phyloP scores from a whole-genome alignment of 768 basidiomycete species.

The Mycena galericulata region DNA sequence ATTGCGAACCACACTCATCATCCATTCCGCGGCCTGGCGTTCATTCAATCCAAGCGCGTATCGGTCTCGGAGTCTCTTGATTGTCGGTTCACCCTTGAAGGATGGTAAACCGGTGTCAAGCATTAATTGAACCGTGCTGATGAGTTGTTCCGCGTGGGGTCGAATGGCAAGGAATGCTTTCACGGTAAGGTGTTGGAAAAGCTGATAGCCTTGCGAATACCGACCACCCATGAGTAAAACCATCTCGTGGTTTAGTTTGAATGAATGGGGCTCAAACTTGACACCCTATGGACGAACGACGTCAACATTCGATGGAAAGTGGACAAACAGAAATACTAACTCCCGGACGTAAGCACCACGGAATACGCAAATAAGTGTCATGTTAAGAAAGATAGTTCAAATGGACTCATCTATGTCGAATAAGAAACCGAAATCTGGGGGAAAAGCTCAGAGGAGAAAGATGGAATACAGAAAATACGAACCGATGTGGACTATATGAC shows the following conservation, averaged over 20 bases:
- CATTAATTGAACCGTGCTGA: constrained; percentile 93
- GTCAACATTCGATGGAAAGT: constrained; percentile 20
- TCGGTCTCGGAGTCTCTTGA: constrained; percentile 86
- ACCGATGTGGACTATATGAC: constrained; percentile 98
- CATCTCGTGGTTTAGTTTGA: constrained; percentile 99
- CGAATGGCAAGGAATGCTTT: constrained; percentile 97
- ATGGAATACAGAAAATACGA: constrained; percentile 38
- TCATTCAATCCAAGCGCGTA: constrained; percentile 88
- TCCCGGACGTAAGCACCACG: constrained; percentile 70
- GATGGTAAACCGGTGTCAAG: constrained; percentile 94
- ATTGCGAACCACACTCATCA: constrained; percentile 89
- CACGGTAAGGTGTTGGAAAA: constrained; percentile 93
- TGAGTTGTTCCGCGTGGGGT: constrained; percentile 92
- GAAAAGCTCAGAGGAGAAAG: constrained; percentile 10
- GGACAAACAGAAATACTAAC: constrained; percentile 49
- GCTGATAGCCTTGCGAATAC: constrained; percentile 92
- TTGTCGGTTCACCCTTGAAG: constrained; percentile 96
- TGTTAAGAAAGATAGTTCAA: constrained; percentile 13
- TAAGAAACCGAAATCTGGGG: constrained; percentile 90
- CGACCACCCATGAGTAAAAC: constrained; percentile 96
- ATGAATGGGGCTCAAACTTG: constrained; percentile 98
- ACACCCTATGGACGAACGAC: constrained; percentile 72
- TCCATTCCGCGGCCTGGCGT: constrained; percentile 92
- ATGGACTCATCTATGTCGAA: constrained; percentile 96
- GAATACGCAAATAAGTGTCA: constrained; percentile 43